Percentiles rank a stretch among this genome's conserved stretches.
These are phyloP conservation scores for Dactylonectria macrodidyma DNA, from an alignment of 2,329 filamentous ascomycete genomes.

Conservation along the genomic window DNA sequence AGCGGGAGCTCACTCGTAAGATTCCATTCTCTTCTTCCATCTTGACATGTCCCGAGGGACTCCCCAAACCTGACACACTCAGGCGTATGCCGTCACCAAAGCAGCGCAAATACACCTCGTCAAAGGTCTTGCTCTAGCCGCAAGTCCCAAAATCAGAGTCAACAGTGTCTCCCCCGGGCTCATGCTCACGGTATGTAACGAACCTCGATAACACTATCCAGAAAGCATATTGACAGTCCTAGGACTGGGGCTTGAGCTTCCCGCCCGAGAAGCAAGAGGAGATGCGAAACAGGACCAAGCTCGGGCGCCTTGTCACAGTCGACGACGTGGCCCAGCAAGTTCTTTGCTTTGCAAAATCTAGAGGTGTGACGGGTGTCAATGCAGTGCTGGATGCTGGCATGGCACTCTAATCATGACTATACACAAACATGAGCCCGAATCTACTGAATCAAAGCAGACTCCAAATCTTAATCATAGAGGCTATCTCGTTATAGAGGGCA, in stretches of 20 bases:
- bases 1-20: conserved; percentile 72
- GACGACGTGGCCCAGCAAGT: conserved; percentile 70
- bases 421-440: not conserved
- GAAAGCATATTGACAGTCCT: conserved; percentile 11
- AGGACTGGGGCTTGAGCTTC: conserved; percentile 77
- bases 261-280: conserved; percentile 68
- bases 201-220: too few relatives aligned
- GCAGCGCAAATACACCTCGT: conserved; percentile 76
- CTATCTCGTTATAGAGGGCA: conserved; percentile 20
- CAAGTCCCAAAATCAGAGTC: conserved; percentile 69
- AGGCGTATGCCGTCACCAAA: conserved; percentile 85
- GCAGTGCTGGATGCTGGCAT: conserved; percentile 60
- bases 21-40: not conserved
- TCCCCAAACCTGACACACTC: not conserved
- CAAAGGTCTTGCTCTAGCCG: conserved; percentile 67
- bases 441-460: conserved; percentile 4
- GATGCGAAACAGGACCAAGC: conserved; percentile 67
- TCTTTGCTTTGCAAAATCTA: conserved; percentile 62
- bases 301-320: conserved; percentile 71
- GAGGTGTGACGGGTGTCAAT: conserved; percentile 67
- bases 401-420: conserved; percentile 10
- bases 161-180: conserved; percentile 72
- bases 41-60: too few relatives aligned
- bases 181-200: conserved; percentile 58
- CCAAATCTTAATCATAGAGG: conserved; percentile 8